Conservation (phyloP, 2,329 filamentous ascomycete species). For the Sporothrix pallida region DNA sequence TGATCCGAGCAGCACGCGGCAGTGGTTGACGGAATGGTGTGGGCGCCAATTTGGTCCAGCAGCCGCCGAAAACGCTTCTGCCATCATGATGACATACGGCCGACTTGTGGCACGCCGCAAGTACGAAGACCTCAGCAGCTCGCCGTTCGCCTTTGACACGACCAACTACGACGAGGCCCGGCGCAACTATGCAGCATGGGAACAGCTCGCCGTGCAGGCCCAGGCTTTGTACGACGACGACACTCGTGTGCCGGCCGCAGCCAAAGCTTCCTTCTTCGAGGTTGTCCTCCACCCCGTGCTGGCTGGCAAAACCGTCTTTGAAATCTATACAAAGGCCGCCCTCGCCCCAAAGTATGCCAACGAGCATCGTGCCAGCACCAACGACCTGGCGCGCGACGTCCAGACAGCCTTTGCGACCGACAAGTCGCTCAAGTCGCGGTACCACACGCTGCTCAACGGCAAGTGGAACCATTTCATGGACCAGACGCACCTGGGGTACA, state of each 20-base stretch:
- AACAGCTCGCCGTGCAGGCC: conserved; percentile 51
- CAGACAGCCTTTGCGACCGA: conserved; percentile 51
- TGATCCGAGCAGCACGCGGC: not conserved
- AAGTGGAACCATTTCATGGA: conserved; percentile 53
- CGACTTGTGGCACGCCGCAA: conserved; percentile 47
- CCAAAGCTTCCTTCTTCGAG: conserved; percentile 60
- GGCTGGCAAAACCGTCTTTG: conserved; percentile 58
- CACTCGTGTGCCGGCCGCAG: conserved; percentile 44
- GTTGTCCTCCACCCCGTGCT: conserved; percentile 62
- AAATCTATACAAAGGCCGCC: conserved; percentile 55
- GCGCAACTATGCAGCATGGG: conserved; percentile 57
- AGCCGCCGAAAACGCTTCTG: conserved; percentile 51
- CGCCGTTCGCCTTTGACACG: conserved; percentile 53
- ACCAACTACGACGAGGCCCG: conserved; percentile 65
- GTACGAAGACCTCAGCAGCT: conserved; percentile 45
- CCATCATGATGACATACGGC: conserved; percentile 56
- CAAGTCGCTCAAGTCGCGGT: conserved; percentile 50
- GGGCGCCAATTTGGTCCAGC: not conserved
- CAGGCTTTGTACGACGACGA: conserved; percentile 51
- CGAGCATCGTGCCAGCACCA: conserved; percentile 55
- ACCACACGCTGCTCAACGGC: conserved; percentile 50
- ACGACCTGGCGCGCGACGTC: conserved; percentile 50
- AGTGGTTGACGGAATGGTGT: conserved; percentile 2
- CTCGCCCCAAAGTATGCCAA: conserved; percentile 53
- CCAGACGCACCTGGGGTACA: conserved; percentile 56